Conservation (phyloP, 129 eudicot species). For the Saussurea involucrata region DNA sequence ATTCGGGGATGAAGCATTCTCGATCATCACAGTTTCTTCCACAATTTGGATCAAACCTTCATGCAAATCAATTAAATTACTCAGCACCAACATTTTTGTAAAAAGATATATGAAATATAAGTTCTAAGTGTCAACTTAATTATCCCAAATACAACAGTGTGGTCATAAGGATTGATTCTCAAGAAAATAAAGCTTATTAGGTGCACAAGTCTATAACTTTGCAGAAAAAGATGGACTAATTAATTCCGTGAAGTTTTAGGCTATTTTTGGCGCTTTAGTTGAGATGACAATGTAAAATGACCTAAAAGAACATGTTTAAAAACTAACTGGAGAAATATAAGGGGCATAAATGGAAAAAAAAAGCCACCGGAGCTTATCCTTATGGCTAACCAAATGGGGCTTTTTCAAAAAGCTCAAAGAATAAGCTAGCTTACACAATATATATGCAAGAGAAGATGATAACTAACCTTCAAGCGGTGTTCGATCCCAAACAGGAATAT, state of each 20-base stretch:
- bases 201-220: background rate
- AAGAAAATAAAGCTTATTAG: background rate
- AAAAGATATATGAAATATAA: background rate
- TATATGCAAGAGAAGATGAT: conserved; percentile 7
- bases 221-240: background rate
- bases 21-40: conserved; percentile 56
- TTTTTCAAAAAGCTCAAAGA: background rate
- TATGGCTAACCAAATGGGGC: background rate
- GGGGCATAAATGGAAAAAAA: no score
- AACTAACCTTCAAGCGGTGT: conserved; percentile 62
- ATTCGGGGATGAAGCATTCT: conserved; percentile 56
- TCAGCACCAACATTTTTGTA: background rate
- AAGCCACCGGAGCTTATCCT: background rate
- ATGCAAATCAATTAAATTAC: conserved; percentile 13
- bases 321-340: no score
- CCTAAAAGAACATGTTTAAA: background rate
- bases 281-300: background rate
- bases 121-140: background rate
- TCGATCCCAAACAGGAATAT: conserved; percentile 58
- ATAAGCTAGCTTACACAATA: background rate
- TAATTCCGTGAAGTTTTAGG: background rate
- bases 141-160: background rate
- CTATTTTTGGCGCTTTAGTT: background rate
- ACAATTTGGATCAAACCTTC: conserved; percentile 58
- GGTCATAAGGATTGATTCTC: background rate